Percentiles rank a stretch among this genome's conserved stretches.
These are phyloP conservation scores for Thelephora terrestris DNA, from an alignment of 1,284 basidiomycete species.

Conservation along the genomic window DNA sequence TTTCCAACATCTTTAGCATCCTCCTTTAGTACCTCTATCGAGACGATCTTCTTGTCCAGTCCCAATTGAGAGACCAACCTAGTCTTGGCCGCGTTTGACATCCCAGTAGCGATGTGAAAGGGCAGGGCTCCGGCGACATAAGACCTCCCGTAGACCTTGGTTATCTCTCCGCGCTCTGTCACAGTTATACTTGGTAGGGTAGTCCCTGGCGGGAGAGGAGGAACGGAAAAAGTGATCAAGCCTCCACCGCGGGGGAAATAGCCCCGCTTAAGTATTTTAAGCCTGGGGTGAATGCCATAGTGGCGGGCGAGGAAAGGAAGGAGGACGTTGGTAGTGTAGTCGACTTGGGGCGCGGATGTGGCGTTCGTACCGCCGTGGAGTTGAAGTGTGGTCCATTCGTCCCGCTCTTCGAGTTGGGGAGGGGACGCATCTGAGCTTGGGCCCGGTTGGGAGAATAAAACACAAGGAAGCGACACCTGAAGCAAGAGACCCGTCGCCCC, in stretches of 20 bases:
- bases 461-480: conserved; percentile 58
- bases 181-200: conserved; percentile 27
- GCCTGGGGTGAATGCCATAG: conserved; percentile 35
- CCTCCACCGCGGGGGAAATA: conserved; percentile 67
- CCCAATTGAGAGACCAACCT: conserved; percentile 23
- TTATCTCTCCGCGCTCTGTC: conserved; percentile 42
- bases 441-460: conserved; percentile 37
- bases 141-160: conserved; percentile 40
- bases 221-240: conserved; percentile 36
- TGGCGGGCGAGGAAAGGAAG: conserved; percentile 51
- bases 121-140: conserved; percentile 52
- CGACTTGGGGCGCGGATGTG: conserved; percentile 54
- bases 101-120: conserved; percentile 35
- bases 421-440: conserved; percentile 11
- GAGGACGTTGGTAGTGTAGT: conserved; percentile 53
- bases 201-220: conserved; percentile 28
- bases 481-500: conserved; percentile 60
- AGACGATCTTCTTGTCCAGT: conserved; percentile 26
- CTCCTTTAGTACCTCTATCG: conserved; percentile 33
- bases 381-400: conserved; percentile 22
- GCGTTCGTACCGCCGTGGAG: conserved; percentile 66
- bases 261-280: conserved; percentile 44
- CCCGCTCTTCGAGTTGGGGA: conserved; percentile 21
- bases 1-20: conserved; percentile 29
- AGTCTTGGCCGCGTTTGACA: conserved; percentile 40